Conservation (phyloP, 768 basidiomycete genomes). For the Pisolithus tinctorius region DNA sequence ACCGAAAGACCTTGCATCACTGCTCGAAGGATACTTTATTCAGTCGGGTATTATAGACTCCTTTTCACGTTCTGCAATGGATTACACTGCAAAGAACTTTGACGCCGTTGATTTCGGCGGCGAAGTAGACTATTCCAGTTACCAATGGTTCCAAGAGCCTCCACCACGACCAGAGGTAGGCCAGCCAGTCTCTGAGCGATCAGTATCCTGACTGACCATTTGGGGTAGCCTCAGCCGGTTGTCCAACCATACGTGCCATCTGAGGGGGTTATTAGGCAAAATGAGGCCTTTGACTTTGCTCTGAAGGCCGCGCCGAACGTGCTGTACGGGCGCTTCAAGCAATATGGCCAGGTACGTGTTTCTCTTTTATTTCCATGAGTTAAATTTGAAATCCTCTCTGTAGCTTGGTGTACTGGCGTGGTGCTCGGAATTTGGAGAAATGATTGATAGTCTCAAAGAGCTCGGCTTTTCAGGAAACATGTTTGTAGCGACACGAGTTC, state of each 20-base stretch:
- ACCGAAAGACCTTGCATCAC: constrained; percentile 23
- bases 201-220: constrained; percentile 1
- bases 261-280: constrained; percentile 64
- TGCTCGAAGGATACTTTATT: constrained; percentile 26
- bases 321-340: constrained; percentile 70
- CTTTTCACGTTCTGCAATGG: constrained; percentile 32
- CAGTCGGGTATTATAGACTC: constrained; percentile 27
- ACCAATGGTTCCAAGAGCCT: constrained; percentile 70
- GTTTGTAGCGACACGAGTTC: constrained; percentile 74
- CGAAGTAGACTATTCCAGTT: constrained; percentile 62
- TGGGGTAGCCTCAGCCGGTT: constrained; percentile 31
- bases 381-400: constrained; percentile 3
- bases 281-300: constrained; percentile 70
- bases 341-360: constrained; percentile 71
- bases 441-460: constrained; percentile 74
- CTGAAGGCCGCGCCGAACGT: constrained; percentile 74
- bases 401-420: constrained; percentile 86
- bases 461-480: constrained; percentile 84
- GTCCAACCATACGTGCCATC: constrained; percentile 56
- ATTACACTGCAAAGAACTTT: constrained; percentile 51
- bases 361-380: neutral
- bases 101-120: constrained; percentile 74
- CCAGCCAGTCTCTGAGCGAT: neutral
- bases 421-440: constrained; percentile 83
- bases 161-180: constrained; percentile 39